phyloP scores from a whole-genome alignment of 495 filamentous ascomycete species.

The Penicillium robsamsonii region DNA sequence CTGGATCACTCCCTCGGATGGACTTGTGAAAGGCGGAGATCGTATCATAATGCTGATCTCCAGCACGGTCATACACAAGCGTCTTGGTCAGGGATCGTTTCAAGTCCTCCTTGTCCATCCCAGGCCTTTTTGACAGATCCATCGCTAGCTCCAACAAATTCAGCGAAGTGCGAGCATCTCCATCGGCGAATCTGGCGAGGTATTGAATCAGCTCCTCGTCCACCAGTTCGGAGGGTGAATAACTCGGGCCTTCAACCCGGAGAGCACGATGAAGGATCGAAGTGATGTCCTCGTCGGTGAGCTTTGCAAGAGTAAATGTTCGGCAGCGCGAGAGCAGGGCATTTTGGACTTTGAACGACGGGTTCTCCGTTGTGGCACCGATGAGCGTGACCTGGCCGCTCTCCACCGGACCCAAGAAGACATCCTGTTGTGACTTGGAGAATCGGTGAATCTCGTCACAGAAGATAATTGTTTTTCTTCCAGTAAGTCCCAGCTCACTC shows the following conservation, averaged over 20 bases:
- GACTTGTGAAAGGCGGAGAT: slow-evolving; percentile 98
- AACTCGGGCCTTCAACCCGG: slow-evolving; percentile 54
- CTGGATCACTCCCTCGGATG: slow-evolving; percentile 78
- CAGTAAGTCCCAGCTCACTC: slow-evolving; percentile 77
- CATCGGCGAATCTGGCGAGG: slow-evolving; percentile 80
- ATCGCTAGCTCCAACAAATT: slow-evolving; percentile 90
- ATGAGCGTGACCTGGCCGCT: slow-evolving; percentile 87
- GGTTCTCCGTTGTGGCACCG: slow-evolving; percentile 96
- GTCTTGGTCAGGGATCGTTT: slow-evolving; percentile 83
- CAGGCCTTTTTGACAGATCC: slow-evolving; percentile 52
- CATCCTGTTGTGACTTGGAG: slow-evolving; percentile 90
- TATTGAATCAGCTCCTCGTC: slow-evolving; percentile 77
- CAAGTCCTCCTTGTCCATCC: slow-evolving; percentile 61
- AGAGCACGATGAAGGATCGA: slow-evolving; percentile 75
- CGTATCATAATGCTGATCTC: slow-evolving; percentile 92
- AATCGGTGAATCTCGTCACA: slow-evolving; percentile 98
- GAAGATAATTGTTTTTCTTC: slow-evolving; percentile 92
- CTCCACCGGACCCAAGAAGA: slow-evolving; percentile 91
- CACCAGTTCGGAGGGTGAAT: slow-evolving; percentile 59
- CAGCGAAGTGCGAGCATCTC: slow-evolving; percentile 87
- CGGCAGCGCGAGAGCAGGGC: slow-evolving; percentile 86
- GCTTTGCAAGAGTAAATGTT: slow-evolving; percentile 78
- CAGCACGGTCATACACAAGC: slow-evolving; percentile 88
- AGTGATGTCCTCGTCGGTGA: slow-evolving; percentile 67
- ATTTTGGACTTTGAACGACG: slow-evolving; percentile 88